phyloP scores from a whole-genome alignment of 2,329 filamentous ascomycete genomes.

The Epichloe hybrida region DNA sequence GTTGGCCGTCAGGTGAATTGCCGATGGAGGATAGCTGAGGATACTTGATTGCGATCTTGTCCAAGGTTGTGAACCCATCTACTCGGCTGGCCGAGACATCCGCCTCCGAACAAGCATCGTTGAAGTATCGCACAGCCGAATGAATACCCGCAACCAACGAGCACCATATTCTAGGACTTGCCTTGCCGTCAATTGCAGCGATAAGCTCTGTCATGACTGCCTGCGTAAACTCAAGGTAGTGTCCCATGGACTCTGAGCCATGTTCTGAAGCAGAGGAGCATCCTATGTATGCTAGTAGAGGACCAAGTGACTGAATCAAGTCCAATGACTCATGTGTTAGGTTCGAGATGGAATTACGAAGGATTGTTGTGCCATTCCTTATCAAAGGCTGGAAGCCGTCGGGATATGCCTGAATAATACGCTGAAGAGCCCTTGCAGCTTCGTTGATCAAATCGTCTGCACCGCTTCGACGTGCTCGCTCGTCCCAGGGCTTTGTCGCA shows the following conservation, averaged over 20 bases:
- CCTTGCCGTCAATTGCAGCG: conserved; percentile 20
- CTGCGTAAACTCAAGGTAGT: conserved; percentile 27
- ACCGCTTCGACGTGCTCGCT: conserved; percentile 8
- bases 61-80: conserved; percentile 5
- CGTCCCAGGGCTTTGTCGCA: conserved; percentile 12
- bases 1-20: not conserved
- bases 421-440: conserved; percentile 26
- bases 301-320: conserved; percentile 24
- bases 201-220: conserved; percentile 23
- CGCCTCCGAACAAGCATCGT: conserved; percentile 24
- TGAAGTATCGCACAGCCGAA: conserved; percentile 22
- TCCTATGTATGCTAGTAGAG: conserved; percentile 34
- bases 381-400: conserved; percentile 22
- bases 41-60: conserved; percentile 14
- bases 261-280: conserved; percentile 23
- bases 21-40: conserved; percentile 14
- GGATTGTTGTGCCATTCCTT: conserved; percentile 13
- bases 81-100: conserved; percentile 10
- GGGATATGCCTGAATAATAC: conserved; percentile 22
- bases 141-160: conserved; percentile 25
- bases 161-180: conserved; percentile 22
- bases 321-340: conserved; percentile 11
- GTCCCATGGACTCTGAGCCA: conserved; percentile 17
- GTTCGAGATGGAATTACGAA: conserved; percentile 13
- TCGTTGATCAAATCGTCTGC: conserved; percentile 28